These are phyloP conservation scores for Dactylorhiza incarnata DNA, from an alignment of 106 monocot species.

Conservation along the genomic window DNA sequence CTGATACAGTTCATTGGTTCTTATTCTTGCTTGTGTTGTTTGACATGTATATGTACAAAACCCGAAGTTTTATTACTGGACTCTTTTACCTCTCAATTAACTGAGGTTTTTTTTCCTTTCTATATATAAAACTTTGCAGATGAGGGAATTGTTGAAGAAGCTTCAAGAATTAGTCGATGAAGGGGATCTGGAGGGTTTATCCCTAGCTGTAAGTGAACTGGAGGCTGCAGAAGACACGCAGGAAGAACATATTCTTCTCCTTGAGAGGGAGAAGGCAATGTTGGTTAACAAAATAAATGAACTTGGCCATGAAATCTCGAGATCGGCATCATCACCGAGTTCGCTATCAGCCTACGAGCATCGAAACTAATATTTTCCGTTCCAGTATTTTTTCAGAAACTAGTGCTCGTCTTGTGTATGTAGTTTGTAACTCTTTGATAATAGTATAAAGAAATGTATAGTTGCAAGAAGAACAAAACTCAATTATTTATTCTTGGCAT, in stretches of 20 bases:
- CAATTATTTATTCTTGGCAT: background rate
- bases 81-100: background rate
- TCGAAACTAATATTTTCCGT: background rate
- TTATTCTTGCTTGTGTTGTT: too few relatives aligned
- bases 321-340: slow-evolving; percentile 31
- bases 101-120: background rate
- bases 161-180: slow-evolving; percentile 44
- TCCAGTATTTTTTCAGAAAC: background rate
- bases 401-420: background rate
- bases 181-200: slow-evolving; percentile 55
- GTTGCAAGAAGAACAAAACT: background rate
- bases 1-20: too few relatives aligned
- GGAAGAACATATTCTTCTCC: slow-evolving; percentile 61
- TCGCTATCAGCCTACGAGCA: background rate
- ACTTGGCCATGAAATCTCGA: slow-evolving; percentile 53
- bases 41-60: background rate
- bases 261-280: slow-evolving; percentile 60
- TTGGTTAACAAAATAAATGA: slow-evolving; percentile 58
- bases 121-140: slow-evolving; percentile 20
- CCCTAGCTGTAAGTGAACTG: slow-evolving; percentile 42
- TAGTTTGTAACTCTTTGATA: background rate
- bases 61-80: background rate
- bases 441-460: background rate
- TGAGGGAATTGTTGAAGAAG: slow-evolving; percentile 55
- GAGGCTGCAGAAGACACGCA: slow-evolving; percentile 51